Evolutionary conservation across 441 rosid genomes (phyloP).

Genomic region (Euphorbia celastroides): DNA sequence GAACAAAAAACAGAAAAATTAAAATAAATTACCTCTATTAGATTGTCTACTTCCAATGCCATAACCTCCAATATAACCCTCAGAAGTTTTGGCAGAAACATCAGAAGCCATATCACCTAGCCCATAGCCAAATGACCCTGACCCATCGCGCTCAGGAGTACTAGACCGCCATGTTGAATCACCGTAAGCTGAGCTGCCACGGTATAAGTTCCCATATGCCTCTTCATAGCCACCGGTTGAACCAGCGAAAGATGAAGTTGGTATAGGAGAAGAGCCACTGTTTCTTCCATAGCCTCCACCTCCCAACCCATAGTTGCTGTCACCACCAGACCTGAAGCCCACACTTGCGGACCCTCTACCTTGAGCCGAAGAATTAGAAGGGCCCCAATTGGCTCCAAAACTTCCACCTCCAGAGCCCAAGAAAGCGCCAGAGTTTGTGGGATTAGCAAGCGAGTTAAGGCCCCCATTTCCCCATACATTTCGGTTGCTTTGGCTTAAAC

Average conservation of each 20-base stretch:
- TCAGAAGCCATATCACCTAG: slow-evolving; percentile 63
- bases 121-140: slow-evolving; percentile 66
- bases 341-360: slow-evolving; percentile 56
- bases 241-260: slow-evolving; percentile 57
- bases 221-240: slow-evolving; percentile 63
- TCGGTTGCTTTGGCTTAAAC: slow-evolving; percentile 64
- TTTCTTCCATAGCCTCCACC: slow-evolving; percentile 64
- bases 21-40: slow-evolving; percentile 63
- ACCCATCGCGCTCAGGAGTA: slow-evolving; percentile 56
- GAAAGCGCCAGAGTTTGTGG: slow-evolving; percentile 50
- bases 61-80: slow-evolving; percentile 84
- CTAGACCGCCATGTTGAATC: slow-evolving; percentile 72
- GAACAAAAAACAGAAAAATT: slow-evolving; percentile 10
- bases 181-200: slow-evolving; percentile 61
- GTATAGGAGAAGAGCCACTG: slow-evolving; percentile 42
- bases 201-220: slow-evolving; percentile 57
- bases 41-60: slow-evolving; percentile 77
- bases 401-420: slow-evolving; percentile 60
- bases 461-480: slow-evolving; percentile 88
- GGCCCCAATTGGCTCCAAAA: slow-evolving; percentile 65
- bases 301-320: slow-evolving; percentile 52
- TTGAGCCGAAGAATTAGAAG: slow-evolving; percentile 54
- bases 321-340: slow-evolving; percentile 64
- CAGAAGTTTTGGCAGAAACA: slow-evolving; percentile 64
- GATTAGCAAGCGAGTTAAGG: slow-evolving; percentile 46